Conservation (phyloP, 495 filamentous ascomycete genomes). For the Podospora pseudoanserina region DNA sequence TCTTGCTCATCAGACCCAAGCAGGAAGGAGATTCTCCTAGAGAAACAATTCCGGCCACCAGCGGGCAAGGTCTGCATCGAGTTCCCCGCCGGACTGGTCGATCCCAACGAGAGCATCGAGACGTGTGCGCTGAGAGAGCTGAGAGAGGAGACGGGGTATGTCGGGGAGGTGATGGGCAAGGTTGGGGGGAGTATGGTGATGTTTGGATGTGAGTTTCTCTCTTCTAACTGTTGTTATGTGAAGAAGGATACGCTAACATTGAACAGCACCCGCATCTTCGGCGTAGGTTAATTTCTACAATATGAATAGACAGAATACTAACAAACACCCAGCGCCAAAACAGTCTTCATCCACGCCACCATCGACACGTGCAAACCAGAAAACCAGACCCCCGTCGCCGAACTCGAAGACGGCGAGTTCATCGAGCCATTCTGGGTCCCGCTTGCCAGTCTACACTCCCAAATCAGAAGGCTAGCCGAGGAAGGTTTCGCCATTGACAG, state of each 20-base stretch:
- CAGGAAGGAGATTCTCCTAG: slow-evolving; percentile 56
- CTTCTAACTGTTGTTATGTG: not conserved
- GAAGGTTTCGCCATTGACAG: slow-evolving; percentile 71
- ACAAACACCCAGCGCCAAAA: slow-evolving; percentile 59
- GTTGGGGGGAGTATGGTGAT: slow-evolving; percentile 4
- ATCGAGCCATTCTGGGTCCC: slow-evolving; percentile 70
- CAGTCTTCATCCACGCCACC: slow-evolving; percentile 64
- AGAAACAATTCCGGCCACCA: slow-evolving; percentile 74
- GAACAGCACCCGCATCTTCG: slow-evolving; percentile 36
- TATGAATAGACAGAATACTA: not conserved
- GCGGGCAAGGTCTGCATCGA: slow-evolving; percentile 68
- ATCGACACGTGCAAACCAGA: slow-evolving; percentile 57
- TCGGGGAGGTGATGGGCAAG: slow-evolving; percentile 50
- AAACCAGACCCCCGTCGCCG: slow-evolving; percentile 57
- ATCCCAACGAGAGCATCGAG: slow-evolving; percentile 66
- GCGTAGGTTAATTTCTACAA: slow-evolving; percentile 18
- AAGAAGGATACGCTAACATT: not conserved
- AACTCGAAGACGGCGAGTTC: slow-evolving; percentile 73
- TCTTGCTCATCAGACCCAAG: slow-evolving; percentile 39
- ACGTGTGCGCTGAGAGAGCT: slow-evolving; percentile 70
- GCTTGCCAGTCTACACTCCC: slow-evolving; percentile 52
- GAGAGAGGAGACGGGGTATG: slow-evolving; percentile 78
- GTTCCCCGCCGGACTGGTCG: slow-evolving; percentile 71
- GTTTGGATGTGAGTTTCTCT: slow-evolving; percentile 59
- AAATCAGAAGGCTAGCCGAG: slow-evolving; percentile 54